Evolutionary conservation across 2,329 filamentous ascomycete genomes (phyloP), one percentile per base, ranked within the genome.

Genomic region (Parafenestella ontariensis): DNA sequence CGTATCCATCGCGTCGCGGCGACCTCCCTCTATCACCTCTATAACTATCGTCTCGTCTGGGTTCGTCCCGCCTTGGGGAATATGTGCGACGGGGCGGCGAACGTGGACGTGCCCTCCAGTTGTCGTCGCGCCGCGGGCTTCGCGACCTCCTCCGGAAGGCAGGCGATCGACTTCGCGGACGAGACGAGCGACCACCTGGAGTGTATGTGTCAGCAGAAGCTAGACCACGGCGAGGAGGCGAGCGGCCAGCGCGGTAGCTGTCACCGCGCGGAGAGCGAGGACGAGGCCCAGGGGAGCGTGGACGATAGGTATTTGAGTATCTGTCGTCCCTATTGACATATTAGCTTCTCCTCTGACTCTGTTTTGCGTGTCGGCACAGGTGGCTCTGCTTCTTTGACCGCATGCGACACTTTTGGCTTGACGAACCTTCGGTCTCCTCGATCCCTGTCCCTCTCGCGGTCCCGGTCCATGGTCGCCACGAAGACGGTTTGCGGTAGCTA

Each of bases 81-180:
- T 70, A 77, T 34, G 56, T 69, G 44, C 80, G 74, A 8, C 78
- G 74, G 18, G 79, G 76, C 36, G 83, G 84, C 26, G 83, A 84
- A 59, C 80, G 76, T 43, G 77, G 77, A 56, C 79, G 62, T 47
- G 74, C 49, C 69, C 78, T 71, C 80, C 75, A 74, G 64, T 76
- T 76, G 62, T 80, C 74, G 48, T 76, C 74, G 24, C 74, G 69
- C 28, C 71, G 69, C 34, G 74, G 76, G 54, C 77, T 78, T 53
- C 74, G 72, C 20, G 74, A 80, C 43, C 76, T 62, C 46, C 74
- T 72, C 26, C 75, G 72, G 54, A 68, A 77, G 10, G 61, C 62
- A 33, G 75, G 74, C 46, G 76, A 78, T 24, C 76, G 74, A 54
- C 74, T 77, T 36, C 75, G 63, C 4, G 76, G 73, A 29, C 75